These are phyloP conservation scores for Tinospora cordifolia DNA, from an alignment of 164 flowering plant species.

Conservation along the genomic window DNA sequence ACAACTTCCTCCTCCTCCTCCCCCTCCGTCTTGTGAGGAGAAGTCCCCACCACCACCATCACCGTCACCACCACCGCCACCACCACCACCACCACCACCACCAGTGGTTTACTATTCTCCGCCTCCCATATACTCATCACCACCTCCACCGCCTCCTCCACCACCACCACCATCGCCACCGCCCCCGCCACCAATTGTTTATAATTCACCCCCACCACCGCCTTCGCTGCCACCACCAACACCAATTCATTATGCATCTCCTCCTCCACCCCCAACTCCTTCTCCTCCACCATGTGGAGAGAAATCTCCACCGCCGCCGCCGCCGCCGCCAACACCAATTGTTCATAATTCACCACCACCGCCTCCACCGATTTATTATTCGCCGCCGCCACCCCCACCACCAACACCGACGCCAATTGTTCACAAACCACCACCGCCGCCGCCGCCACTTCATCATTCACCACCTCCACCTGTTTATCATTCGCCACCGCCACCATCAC, in stretches of 20 bases:
- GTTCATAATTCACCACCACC: conserved; percentile 12
- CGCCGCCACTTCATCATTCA: not conserved
- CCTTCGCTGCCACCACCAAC: conserved; percentile 3
- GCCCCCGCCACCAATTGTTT: conserved; percentile 7
- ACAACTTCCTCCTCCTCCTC: not conserved
- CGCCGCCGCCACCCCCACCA: conserved; percentile 14
- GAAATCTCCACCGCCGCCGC: not conserved
- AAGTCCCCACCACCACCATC: conserved; percentile 2
- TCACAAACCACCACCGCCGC: conserved; percentile 1
- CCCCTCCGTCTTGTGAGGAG: not conserved
- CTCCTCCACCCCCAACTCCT: conserved; percentile 19
- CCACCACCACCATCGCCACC: not conserved
- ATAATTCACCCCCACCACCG: conserved; percentile 13
- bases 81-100: conserved; percentile 13
- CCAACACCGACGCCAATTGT: not conserved
- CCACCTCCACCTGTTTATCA: conserved; percentile 1
- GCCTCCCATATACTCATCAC: not conserved
- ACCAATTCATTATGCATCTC: conserved; percentile 1
- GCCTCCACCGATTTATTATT: conserved; percentile 7
- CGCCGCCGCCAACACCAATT: conserved; percentile 7
- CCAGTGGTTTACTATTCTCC: not conserved
- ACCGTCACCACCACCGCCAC: conserved; percentile 18
- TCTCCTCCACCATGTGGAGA: conserved; percentile 2
- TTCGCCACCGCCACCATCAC: not conserved
- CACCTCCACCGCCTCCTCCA: conserved; percentile 5